These are phyloP conservation scores for Dimargaris cristalligena DNA, from an alignment of 192 early-diverging fungal species.

Conservation along the genomic window DNA sequence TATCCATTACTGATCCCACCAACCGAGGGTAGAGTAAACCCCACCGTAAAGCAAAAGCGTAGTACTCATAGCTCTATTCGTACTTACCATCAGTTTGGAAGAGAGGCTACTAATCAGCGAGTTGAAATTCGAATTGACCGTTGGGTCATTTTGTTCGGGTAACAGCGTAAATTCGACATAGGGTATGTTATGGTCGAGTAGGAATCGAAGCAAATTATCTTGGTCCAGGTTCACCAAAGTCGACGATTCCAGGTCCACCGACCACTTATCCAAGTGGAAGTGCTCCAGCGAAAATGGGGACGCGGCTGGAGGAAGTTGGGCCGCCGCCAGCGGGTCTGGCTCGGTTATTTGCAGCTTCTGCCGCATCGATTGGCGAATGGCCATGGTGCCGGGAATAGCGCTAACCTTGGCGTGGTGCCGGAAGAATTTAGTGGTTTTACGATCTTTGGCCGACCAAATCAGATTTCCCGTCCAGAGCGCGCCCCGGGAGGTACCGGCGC, in stretches of 20 bases:
- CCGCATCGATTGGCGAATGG: constrained; percentile 3
- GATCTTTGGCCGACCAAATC: constrained; percentile 1
- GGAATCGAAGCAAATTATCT: background rate
- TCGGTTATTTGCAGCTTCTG: background rate
- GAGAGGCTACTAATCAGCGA: constrained; percentile 3
- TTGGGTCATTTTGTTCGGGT: background rate
- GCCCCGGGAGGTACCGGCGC: background rate
- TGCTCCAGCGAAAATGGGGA: background rate
- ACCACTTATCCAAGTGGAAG: constrained; percentile 4
- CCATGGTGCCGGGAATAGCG: background rate
- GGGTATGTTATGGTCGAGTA: background rate
- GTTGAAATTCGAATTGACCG: background rate
- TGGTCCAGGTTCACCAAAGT: background rate
- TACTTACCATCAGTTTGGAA: constrained; percentile 8
- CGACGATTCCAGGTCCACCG: background rate
- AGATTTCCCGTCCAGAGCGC: constrained; percentile 1
- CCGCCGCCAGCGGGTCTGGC: background rate
- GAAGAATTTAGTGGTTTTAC: background rate
- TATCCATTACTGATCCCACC: background rate
- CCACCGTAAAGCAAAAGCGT: background rate
- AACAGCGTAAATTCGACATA: constrained; percentile 5
- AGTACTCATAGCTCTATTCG: background rate
- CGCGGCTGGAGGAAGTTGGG: background rate
- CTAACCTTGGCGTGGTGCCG: background rate
- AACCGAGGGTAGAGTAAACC: background rate